A percentile compares a stretch with the other conserved stretches of the same genome.
phyloP scores from a whole-genome alignment of 2,329 filamentous ascomycete species.

The Pyrenophora graminea region DNA sequence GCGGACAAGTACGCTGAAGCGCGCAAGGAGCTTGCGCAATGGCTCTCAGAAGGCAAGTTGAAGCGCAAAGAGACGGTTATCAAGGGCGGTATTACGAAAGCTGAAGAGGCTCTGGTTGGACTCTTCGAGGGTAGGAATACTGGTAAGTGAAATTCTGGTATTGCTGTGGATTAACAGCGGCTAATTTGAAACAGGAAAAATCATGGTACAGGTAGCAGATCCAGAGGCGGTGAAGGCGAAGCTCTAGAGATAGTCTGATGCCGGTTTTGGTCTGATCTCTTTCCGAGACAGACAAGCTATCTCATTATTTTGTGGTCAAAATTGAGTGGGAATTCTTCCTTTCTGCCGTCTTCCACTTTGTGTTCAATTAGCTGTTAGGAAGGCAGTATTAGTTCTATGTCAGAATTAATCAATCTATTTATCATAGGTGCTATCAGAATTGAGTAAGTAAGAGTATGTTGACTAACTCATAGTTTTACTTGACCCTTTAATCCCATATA shows the following conservation, averaged over 20 bases:
- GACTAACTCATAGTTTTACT: too few relatives aligned
- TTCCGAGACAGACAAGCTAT: too few relatives aligned
- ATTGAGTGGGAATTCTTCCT: too few relatives aligned
- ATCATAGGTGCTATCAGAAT: too few relatives aligned
- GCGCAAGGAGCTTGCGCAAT: constrained; percentile 64
- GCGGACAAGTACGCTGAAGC: constrained; percentile 61
- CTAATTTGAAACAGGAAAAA: constrained; percentile 58
- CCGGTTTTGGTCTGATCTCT: too few relatives aligned
- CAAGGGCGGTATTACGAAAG: constrained; percentile 67
- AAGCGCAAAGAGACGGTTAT: constrained; percentile 73
- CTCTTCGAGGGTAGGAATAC: constrained; percentile 73
- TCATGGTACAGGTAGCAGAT: constrained; percentile 46
- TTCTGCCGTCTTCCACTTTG: too few relatives aligned
- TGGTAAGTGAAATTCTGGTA: constrained; percentile 54
- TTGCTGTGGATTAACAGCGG: not conserved
- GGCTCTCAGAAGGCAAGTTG: constrained; percentile 72
- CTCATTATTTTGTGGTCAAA: too few relatives aligned
- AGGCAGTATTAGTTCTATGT: too few relatives aligned
- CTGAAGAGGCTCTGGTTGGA: constrained; percentile 65
- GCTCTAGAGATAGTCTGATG: constrained; percentile 23
- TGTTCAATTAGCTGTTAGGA: too few relatives aligned
- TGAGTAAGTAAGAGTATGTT: too few relatives aligned
- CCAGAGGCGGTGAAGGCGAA: constrained; percentile 47
- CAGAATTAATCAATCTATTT: too few relatives aligned
- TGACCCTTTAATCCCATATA: too few relatives aligned